Base-by-base conservation (phyloP, 2,329 filamentous ascomycete genomes). In the Ceratocystis diversiconidia region DNA sequence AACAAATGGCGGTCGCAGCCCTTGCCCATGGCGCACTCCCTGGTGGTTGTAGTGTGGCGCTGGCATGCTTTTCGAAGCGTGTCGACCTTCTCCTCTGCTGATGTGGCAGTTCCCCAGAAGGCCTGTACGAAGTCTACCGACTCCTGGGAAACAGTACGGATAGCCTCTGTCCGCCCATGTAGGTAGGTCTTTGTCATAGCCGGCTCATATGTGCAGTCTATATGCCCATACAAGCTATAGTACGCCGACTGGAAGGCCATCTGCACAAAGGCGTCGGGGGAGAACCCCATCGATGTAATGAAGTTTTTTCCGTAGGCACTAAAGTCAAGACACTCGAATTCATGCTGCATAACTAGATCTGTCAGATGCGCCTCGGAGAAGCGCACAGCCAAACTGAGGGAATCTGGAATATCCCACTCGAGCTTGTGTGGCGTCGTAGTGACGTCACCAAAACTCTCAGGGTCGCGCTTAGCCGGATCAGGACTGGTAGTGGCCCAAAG, bases 221-320 rank as follows among this genome's bases (percentile, higher is more conserved):
- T 85, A 3, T 90, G 85, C 2, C 94, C 94, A 71, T 97, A 99
- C 6, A 99, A 81, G 1, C 94, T 94, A 72, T 96, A 99, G 78
- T 99, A 97, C 0, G 94, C 92, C 3, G 92, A 92, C 75, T 99
- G 94, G 78, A 96, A 96, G 0, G 94, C 94, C 92, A 99, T 97
- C 75, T 99, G 94, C 22, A 99, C 89, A 73, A 96, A 99, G 0
- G 94, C 94, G 73, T 97, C 94, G 0, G 94, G 92, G 0, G 92
- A 97, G 76, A 97, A 95, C 6, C 92, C 92, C 86, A 95, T 95
- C 0, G 88, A 90, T 0, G 91, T 97, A 75, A 99, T 96, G 73
- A 96, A 96, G 75, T 94, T 96, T 79, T 96, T 96, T 70, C 94
- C 94, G 71, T 95, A 99, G 28, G 86, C 84, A 61, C 79, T 78